Evolutionary conservation across 257 asterid species (phyloP).

Genomic region (Cinchona pubescens): DNA sequence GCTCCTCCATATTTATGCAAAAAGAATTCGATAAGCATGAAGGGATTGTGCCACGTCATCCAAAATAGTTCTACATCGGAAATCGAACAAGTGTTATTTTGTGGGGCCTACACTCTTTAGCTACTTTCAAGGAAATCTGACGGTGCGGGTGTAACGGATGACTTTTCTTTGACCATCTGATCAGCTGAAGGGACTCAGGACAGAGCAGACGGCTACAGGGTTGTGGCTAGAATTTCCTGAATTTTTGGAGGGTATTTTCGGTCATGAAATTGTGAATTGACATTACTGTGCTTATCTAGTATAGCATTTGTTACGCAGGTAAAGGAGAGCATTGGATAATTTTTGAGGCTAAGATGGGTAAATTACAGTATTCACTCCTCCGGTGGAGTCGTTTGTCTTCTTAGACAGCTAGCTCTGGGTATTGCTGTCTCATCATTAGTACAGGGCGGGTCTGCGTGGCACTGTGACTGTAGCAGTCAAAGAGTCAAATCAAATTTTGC

Average conservation of each 20-base stretch:
- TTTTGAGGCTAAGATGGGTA: background rate
- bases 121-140: slow-evolving; percentile 22
- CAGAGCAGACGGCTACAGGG: no score
- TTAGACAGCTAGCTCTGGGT: no score
- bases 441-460: background rate
- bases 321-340: background rate
- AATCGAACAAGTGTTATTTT: background rate
- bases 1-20: slow-evolving; percentile 10
- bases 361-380: no score
- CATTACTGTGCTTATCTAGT: background rate
- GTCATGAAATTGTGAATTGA: background rate
- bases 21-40: background rate
- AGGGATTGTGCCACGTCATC: slow-evolving; percentile 13
- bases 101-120: background rate
- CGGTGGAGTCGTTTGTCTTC: background rate
- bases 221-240: background rate
- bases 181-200: no score
- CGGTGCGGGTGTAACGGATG: slow-evolving; percentile 13
- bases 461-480: background rate
- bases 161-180: no score
- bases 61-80: background rate
- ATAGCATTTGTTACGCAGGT: background rate
- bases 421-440: background rate
- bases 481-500: background rate
- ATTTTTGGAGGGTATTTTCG: background rate